Base-by-base conservation (phyloP, 306 rosid species). In the Fagus sylvatica region DNA sequence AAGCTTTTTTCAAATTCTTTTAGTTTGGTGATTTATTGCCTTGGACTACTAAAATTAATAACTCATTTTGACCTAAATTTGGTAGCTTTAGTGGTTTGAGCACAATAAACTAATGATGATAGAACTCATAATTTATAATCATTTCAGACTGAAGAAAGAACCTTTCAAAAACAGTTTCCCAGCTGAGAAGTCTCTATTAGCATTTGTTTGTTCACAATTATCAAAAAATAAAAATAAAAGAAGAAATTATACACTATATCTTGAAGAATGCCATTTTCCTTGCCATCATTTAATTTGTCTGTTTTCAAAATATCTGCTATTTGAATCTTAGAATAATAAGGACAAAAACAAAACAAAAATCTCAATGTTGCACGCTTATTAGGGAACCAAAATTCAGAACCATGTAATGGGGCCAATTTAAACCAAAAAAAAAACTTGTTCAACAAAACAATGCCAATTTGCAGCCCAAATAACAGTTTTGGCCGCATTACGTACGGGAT, bases 31-130 rank as follows among this genome's bases (percentile, higher is more conserved):
- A 32, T 17, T 61, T 32, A 33, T 4, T 57, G 41, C 68, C 49
- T 39, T 39, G 49, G 71, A 39, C 49, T 65, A 37, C 46, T 37
- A 17, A 65, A 65, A 36, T 7, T 37, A 7, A 17, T 37, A 16
- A 39, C 49, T 65, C 15, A 16, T 65, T 65, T 37, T 37, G 46
- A 37, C 71, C 71, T 39, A 66, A 39, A 39, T 66, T 36, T 39
- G 32, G 49, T 66, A 17, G 71, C 32, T 16, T 17, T n/a, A 61
- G 68, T 61, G 49, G 71, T 15, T 39, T 6, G 71, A 39, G 49
- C 49, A 39, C 49, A 37, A 66, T n/a, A 66, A 66, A 66, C 71
- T 66, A 66, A 66, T 61, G 41, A 61, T 61, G 8, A 37, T 39
- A 12, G 13, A 22, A 65, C 30, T 39, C 49, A 17, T 17, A 7